Base-by-base conservation (phyloP, 2,329 filamentous ascomycete genomes). In the Sporothrix dimorphospora region DNA sequence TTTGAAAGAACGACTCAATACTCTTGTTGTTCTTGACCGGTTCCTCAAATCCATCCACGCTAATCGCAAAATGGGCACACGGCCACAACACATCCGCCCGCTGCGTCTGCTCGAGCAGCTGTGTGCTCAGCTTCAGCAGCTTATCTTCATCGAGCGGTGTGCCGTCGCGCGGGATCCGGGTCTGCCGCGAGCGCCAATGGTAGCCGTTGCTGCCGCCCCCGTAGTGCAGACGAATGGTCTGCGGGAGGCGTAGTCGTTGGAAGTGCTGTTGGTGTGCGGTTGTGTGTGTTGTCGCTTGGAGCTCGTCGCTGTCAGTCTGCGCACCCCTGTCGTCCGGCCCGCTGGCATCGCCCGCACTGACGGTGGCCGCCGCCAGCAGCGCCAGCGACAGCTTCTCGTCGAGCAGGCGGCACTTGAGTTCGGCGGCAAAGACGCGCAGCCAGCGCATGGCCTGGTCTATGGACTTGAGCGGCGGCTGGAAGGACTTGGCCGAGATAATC, bases 401-500 rank as follows among this genome's bases (percentile, higher is more conserved):
- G 0, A 97, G 90, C 61, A 98, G 86, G 55, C 96, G 89, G 70
- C 93, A 91, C 81, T 92, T 96, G 69, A 99, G 97, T 79, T 99
- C 96, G 0, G 94, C 93, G 4, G 88, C 90, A 79, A 98, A 98
- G 71, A 99, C 98, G 12, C 91, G 87, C 51, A 99, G 84, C 96
- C 96, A 99, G 73, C 90, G 90, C 30, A 88, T 84, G 0, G 91
- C 95, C 79, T 97, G 93, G 27, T 96, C 93, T 21, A 88, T 83
- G 1, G 86, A 91, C 76, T 90, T 92, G 79, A 98, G 95, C 71
- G 87, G 89, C 0, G 96, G 96, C 34, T 93, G 87, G 78, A 99
- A 99, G 0, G 94, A 97, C 79, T 99, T 99, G 24, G 96, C 94
- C 1, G 94, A 98, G 16, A 98, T 85, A 94, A 99, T 98, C 19